Conservation (phyloP, 805 yeast genomes). For the Kluyveromyces starmeri region DNA sequence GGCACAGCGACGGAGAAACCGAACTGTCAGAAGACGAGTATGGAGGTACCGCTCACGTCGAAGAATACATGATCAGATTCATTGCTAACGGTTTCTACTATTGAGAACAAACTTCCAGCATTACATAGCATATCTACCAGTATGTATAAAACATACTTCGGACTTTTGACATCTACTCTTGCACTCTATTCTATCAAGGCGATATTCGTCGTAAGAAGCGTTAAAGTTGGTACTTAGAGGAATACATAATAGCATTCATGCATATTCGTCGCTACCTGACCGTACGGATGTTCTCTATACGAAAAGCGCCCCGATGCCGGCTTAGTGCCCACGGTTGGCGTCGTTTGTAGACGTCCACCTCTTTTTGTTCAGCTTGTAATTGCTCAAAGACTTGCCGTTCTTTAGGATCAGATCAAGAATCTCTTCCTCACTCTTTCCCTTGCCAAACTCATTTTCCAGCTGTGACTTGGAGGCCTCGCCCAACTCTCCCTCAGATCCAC, state of each 20-base stretch:
- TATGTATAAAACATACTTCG: too few species aligned
- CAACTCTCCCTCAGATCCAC: constrained; percentile 62
- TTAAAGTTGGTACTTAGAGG: too few species aligned
- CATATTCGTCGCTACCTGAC: too few species aligned
- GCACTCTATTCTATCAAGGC: too few species aligned
- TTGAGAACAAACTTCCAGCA: too few species aligned
- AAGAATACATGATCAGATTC: constrained; percentile 90
- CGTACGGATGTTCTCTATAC: too few species aligned
- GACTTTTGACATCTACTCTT: too few species aligned
- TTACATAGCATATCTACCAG: too few species aligned
- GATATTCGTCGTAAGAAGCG: too few species aligned
- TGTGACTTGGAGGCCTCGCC: constrained; percentile 64
- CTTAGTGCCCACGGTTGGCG: neutral
- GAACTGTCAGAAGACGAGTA: constrained; percentile 30
- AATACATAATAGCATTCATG: too few species aligned
- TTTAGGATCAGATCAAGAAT: constrained; percentile 49
- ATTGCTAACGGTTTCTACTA: constrained; percentile 75
- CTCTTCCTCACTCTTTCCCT: constrained; percentile 40
- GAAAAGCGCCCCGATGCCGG: too few species aligned
- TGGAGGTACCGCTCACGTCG: constrained; percentile 68
- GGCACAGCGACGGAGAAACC: constrained; percentile 10
- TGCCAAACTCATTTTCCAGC: constrained; percentile 61
- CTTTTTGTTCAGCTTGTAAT: constrained; percentile 22
- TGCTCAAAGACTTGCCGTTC: constrained; percentile 47
- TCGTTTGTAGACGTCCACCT: constrained; percentile 39